These are phyloP conservation scores for Podospora comata DNA, from an alignment of 495 filamentous ascomycete species.

Conservation along the genomic window DNA sequence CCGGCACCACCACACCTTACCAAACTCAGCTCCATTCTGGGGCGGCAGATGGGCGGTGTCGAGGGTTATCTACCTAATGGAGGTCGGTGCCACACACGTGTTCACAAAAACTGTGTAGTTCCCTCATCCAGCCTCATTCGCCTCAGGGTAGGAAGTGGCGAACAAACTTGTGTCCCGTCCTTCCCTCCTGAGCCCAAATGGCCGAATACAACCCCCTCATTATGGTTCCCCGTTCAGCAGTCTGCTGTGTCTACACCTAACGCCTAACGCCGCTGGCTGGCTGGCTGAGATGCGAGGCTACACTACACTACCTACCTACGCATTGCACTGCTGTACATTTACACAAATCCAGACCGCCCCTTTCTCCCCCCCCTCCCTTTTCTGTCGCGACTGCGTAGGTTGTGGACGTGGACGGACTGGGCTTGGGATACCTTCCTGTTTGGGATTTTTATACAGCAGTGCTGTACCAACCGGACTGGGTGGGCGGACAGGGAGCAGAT, in stretches of 20 bases:
- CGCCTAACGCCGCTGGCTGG: neutral
- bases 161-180: neutral
- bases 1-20: neutral
- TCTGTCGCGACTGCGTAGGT: neutral
- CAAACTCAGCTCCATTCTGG: neutral
- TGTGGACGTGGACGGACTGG: neutral
- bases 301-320: neutral
- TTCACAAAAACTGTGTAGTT: neutral
- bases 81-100: neutral
- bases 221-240: neutral
- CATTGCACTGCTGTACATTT: neutral
- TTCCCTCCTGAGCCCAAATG: neutral
- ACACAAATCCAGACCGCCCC: neutral
- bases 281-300: neutral
- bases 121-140: neutral
- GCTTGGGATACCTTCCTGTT: neutral
- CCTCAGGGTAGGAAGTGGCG: neutral
- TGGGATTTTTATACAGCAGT: neutral
- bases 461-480: neutral
- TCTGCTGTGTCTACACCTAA: neutral
- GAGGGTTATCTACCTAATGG: neutral
- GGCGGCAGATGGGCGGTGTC: slow-evolving; percentile 4
- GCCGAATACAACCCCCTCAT: neutral
- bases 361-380: neutral
- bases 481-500: neutral